Conservation (phyloP, 345 rosid genomes). For the Crucihimalaya himalaica region DNA sequence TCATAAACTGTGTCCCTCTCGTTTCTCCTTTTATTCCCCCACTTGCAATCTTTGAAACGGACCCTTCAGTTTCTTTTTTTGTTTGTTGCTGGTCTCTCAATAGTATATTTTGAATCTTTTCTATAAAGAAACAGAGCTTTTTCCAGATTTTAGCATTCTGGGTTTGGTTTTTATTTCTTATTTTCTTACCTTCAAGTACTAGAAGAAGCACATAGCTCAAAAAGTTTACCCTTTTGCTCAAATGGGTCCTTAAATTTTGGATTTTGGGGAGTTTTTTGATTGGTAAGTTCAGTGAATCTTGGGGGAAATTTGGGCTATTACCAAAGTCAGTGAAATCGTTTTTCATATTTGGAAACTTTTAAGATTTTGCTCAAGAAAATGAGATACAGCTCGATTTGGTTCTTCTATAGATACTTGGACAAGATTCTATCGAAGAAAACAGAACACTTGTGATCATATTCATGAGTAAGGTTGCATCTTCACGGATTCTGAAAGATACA, state of each 20-base stretch:
- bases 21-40: conserved; percentile 26
- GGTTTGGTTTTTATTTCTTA: not conserved
- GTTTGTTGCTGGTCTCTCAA: not conserved
- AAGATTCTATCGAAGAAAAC: conserved; percentile 36
- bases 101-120: conserved; percentile 15
- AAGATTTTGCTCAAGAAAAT: conserved; percentile 37
- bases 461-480: conserved; percentile 70
- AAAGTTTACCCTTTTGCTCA: conserved; percentile 9
- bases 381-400: conserved; percentile 47
- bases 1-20: conserved; percentile 46
- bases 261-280: not conserved
- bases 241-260: not conserved
- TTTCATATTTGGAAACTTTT: conserved; percentile 25
- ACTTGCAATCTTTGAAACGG: conserved; percentile 16
- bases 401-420: conserved; percentile 32
- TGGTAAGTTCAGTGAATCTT: conserved; percentile 26
- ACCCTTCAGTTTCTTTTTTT: not conserved
- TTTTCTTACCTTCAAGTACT: not conserved
- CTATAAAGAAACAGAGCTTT: conserved; percentile 26
- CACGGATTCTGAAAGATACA: conserved; percentile 78
- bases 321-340: not conserved
- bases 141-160: not conserved
- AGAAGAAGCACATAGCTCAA: not conserved
- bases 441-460: conserved; percentile 45
- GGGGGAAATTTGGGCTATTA: conserved; percentile 18